Base-by-base conservation (phyloP, 1,139 yeast species). In the Geotrichum bryndzae region DNA sequence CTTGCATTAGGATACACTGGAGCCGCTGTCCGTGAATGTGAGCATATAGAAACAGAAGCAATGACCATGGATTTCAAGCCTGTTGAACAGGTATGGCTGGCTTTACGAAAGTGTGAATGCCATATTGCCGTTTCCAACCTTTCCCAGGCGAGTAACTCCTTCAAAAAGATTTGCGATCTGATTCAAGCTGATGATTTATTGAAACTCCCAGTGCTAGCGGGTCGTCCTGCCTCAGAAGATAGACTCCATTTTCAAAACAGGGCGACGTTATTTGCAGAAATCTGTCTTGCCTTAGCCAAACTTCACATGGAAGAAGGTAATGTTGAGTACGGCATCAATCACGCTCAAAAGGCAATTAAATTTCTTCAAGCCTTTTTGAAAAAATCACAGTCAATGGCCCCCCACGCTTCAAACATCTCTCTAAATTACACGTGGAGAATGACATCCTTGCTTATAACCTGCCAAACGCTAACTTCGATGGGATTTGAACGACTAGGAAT, bases 401-500 rank as follows among this genome's bases (percentile, higher is more conserved):
- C 58, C 7, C 59, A 57, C 15, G 60, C 60, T 15, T 46, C 57
- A 27, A 58, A 58, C n/a, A 38, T 45, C 15, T 52, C 35, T n/a
- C 45, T 51, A 15, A 52, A 51, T 11, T 57, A 53, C 33, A 59
- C 64, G 2, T 65, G 68, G 68, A 58, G 64, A 46, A 57, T 64
- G 55, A 61, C 63, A 11, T 64, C 68, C 3, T 35, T 63, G 6
- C 56, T 68, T 33, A 61, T 69, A 18, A 66, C 66, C 41, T 62
- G 66, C 8, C 68, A 64, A 53, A 63, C 66, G 13, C 53, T 56
- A 15, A 46, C 67, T 6, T 68, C 72, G 1, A 63, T 61, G 58
- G 61, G 65, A 6, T 68, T 66, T 59, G 73, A 70, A 55, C 58
- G 60, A 18, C 63, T 66, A 10, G 73, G 73, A 45, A 61, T 69